Percentiles rank a stretch among this genome's conserved stretches.
phyloP scores from a whole-genome alignment of 2,329 filamentous ascomycete genomes.

The Claviceps paspali region DNA sequence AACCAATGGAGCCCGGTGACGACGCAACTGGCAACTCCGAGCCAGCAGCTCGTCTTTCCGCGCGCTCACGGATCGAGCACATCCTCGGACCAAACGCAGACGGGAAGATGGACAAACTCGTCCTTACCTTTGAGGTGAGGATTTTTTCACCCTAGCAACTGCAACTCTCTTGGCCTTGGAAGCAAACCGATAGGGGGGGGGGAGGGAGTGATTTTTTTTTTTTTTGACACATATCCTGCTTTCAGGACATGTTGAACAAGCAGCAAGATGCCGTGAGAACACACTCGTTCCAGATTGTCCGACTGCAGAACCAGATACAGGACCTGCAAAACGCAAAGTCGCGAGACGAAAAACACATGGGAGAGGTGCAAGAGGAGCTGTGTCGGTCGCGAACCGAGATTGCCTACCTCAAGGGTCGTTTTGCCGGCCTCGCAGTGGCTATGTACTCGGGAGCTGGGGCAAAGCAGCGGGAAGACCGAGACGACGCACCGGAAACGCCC shows the following conservation, averaged over 20 bases:
- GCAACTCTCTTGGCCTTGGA: too few relatives aligned
- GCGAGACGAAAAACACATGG: background rate
- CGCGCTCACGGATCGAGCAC: background rate
- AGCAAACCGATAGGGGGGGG: too few relatives aligned
- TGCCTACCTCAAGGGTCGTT: constrained; percentile 7
- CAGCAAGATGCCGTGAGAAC: background rate
- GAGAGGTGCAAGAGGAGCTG: background rate
- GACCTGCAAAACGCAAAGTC: background rate
- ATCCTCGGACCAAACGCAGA: background rate
- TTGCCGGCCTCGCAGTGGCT: constrained; percentile 5
- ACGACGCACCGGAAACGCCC: background rate
- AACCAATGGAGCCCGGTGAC: background rate
- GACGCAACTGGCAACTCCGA: background rate
- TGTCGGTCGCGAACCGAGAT: background rate
- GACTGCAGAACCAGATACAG: constrained; percentile 6
- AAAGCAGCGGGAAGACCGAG: too few relatives aligned
- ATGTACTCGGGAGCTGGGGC: too few relatives aligned
- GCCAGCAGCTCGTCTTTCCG: background rate
- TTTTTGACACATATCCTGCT: background rate
- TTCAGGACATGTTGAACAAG: background rate
- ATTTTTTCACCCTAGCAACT: too few relatives aligned
- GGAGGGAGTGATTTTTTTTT: too few relatives aligned
- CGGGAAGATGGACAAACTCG: background rate
- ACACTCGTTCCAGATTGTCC: constrained; percentile 9
- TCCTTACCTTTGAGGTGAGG: too few relatives aligned